phyloP scores from a whole-genome alignment of 441 rosid species.

The Sinapis alba region DNA sequence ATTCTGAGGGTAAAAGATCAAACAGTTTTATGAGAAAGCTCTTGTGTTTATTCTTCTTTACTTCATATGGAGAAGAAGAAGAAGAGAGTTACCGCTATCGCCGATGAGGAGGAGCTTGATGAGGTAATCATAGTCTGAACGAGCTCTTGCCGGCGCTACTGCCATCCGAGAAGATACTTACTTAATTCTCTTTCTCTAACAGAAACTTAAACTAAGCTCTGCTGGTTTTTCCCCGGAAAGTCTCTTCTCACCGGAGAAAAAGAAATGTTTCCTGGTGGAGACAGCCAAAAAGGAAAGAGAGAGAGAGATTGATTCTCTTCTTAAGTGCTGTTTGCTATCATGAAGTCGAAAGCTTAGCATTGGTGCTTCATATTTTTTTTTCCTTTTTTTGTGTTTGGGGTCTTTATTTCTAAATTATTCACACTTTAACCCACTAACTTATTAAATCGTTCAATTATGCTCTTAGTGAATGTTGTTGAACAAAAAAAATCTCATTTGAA shows the following conservation, averaged over 20 bases:
- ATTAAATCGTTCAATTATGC: neutral
- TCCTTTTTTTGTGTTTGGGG: slow-evolving; percentile 1
- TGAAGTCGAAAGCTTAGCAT: slow-evolving; percentile 13
- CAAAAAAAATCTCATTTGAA: too few relatives aligned
- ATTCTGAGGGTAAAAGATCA: neutral
- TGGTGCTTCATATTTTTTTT: slow-evolving; percentile 17
- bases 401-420: neutral
- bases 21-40: neutral
- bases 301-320: neutral
- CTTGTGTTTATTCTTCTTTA: neutral
- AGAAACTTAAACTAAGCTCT: slow-evolving; percentile 2
- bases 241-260: slow-evolving; percentile 30
- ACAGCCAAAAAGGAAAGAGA: neutral
- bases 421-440: slow-evolving; percentile 11
- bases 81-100: slow-evolving; percentile 37
- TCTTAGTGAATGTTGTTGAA: neutral
- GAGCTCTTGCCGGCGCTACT: slow-evolving; percentile 43
- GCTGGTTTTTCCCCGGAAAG: neutral
- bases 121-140: slow-evolving; percentile 44
- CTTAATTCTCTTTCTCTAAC: neutral
- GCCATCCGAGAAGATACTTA: slow-evolving; percentile 26
- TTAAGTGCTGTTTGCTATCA: slow-evolving; percentile 13
- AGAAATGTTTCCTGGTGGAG: slow-evolving; percentile 6
- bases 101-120: slow-evolving; percentile 46
- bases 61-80: neutral